A percentile compares a stretch with the other conserved stretches of the same genome.
phyloP scores from a whole-genome alignment of 495 filamentous ascomycete genomes.

The Staphylotrichum longicolle region DNA sequence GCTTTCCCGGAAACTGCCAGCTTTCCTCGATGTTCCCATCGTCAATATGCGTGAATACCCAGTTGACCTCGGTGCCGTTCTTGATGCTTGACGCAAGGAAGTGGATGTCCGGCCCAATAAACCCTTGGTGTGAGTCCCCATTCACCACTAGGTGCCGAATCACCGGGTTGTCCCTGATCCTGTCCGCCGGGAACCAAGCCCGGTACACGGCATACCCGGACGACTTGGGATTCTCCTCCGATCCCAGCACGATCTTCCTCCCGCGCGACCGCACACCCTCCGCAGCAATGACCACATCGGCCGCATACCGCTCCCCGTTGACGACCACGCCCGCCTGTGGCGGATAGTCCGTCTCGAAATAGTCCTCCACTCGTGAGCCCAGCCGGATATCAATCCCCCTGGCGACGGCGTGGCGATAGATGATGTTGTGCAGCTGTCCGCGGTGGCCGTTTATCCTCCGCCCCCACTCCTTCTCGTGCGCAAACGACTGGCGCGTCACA shows the following conservation, averaged over 20 bases:
- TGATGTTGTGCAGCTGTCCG: constrained; percentile 60
- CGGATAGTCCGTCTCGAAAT: constrained; percentile 53
- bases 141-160: constrained; percentile 58
- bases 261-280: constrained; percentile 62
- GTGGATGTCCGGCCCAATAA: constrained; percentile 61
- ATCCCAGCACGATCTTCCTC: constrained; percentile 59
- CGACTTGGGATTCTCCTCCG: constrained; percentile 58
- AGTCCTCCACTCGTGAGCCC: constrained; percentile 55
- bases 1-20: constrained; percentile 61
- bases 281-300: constrained; percentile 60
- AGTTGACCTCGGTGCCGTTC: constrained; percentile 63
- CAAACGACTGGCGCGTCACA: constrained; percentile 34
- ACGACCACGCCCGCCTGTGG: constrained; percentile 54
- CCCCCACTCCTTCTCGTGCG: constrained; percentile 33
- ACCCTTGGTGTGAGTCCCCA: constrained; percentile 62
- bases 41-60: constrained; percentile 64
- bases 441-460: constrained; percentile 57
- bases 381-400: constrained; percentile 57
- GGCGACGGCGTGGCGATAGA: constrained; percentile 55
- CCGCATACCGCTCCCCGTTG: constrained; percentile 49
- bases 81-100: constrained; percentile 62
- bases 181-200: constrained; percentile 58
- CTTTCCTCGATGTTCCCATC: constrained; percentile 54
- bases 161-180: constrained; percentile 61
- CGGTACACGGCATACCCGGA: constrained; percentile 62